phyloP scores from a whole-genome alignment of 2,329 filamentous ascomycete genomes.

The Didymella pomorum region DNA sequence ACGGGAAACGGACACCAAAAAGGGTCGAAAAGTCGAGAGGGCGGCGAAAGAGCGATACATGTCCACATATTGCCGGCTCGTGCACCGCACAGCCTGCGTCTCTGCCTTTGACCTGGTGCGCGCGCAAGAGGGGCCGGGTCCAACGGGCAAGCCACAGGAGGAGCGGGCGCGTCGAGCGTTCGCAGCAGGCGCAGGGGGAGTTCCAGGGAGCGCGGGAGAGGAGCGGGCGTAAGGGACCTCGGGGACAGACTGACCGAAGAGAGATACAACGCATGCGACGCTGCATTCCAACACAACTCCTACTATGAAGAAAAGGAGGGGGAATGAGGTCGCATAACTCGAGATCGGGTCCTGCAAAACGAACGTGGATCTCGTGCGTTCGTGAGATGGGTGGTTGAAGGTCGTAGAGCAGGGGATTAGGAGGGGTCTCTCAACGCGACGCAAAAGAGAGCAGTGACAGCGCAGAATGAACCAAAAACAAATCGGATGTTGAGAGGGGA shows the following conservation, averaged over 20 bases:
- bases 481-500: conserved; percentile 29
- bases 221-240: conserved; percentile 55
- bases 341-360: conserved; percentile 19
- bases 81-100: conserved; percentile 39
- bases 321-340: conserved; percentile 23
- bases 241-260: conserved; percentile 52
- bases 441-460: conserved; percentile 50
- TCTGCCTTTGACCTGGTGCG: conserved; percentile 39
- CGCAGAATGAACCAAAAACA: conserved; percentile 46
- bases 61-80: conserved; percentile 54
- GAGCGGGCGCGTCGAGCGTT: conserved; percentile 33
- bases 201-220: conserved; percentile 49
- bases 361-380: conserved; percentile 13
- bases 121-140: conserved; percentile 33
- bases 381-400: conserved; percentile 22
- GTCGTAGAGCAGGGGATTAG: conserved; percentile 17
- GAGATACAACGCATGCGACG: conserved; percentile 42
- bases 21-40: conserved; percentile 24
- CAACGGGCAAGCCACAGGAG: conserved; percentile 52
- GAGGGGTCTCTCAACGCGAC: conserved; percentile 25
- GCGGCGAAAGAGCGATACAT: conserved; percentile 54
- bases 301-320: conserved; percentile 32
- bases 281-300: conserved; percentile 28
- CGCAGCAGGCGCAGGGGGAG: conserved; percentile 37
- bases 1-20: conserved; percentile 32